These are phyloP conservation scores for Komagataella phaffii DNA, from an alignment of 805 yeast genomes.

Conservation along the genomic window DNA sequence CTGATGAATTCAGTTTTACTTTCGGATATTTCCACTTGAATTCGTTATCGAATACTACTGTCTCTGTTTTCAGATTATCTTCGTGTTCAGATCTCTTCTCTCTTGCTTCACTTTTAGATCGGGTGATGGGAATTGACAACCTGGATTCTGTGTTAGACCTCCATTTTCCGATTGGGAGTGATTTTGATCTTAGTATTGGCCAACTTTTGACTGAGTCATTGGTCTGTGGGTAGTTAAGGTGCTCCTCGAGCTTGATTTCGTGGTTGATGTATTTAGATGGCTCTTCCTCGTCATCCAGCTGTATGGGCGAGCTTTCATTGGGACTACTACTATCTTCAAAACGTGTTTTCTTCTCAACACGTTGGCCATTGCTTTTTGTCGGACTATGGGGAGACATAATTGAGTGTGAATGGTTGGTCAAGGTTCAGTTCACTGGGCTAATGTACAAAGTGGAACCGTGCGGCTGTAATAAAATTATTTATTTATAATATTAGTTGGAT, in stretches of 20 bases:
- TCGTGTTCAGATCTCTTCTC: not conserved
- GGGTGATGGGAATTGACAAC: not conserved
- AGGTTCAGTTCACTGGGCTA: not conserved
- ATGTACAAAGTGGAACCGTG: not conserved
- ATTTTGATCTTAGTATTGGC: not conserved
- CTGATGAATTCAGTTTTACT: not conserved
- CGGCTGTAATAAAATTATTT: not conserved
- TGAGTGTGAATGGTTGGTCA: not conserved
- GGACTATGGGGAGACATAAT: not conserved
- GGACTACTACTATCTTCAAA: not conserved
- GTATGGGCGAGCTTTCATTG: not conserved
- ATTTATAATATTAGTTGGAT: too few relatives aligned
- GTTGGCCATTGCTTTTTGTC: not conserved
- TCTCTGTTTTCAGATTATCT: not conserved
- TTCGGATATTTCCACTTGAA: not conserved
- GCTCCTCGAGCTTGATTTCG: not conserved
- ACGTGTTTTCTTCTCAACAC: not conserved
- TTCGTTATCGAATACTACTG: not conserved
- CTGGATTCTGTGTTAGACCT: not conserved
- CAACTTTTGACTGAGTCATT: not conserved
- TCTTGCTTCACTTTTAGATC: not conserved
- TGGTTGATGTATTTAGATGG: not conserved
- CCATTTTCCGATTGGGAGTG: not conserved
- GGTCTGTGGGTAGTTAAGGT: not conserved
- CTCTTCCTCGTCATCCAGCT: not conserved